Evolutionary conservation across 2,329 filamentous ascomycete species (phyloP).

Genomic region (Cercospora zeae-maydis): DNA sequence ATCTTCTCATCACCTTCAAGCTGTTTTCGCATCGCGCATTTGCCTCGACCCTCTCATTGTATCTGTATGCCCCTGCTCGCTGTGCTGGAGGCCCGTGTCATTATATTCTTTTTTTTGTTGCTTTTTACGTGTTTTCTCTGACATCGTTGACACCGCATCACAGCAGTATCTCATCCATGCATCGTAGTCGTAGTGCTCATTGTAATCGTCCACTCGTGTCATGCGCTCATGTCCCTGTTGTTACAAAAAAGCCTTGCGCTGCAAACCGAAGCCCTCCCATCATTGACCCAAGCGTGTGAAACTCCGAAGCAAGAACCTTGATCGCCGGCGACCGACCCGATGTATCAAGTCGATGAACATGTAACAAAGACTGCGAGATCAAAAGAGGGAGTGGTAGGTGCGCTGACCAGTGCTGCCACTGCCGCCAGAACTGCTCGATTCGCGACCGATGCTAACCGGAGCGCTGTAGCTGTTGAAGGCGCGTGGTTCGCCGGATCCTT

Average conservation of each 20-base stretch:
- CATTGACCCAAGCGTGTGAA: background rate
- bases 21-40: background rate
- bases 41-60: background rate
- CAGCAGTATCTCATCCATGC: background rate
- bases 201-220: background rate
- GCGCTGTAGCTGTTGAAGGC: slow-evolving; percentile 2
- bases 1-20: background rate
- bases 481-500: background rate
- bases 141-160: background rate
- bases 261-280: background rate
- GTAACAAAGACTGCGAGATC: background rate
- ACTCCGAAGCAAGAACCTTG: background rate
- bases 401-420: slow-evolving; percentile 2
- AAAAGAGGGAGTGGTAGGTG: background rate
- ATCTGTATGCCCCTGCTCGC: background rate
- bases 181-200: background rate
- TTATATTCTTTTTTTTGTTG: background rate
- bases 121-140: background rate
- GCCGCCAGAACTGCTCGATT: slow-evolving; percentile 1
- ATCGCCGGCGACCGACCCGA: slow-evolving; percentile 2
- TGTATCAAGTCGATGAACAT: background rate
- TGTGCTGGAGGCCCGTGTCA: background rate
- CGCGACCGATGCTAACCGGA: slow-evolving; percentile 1
- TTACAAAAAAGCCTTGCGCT: background rate
- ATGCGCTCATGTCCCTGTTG: background rate